phyloP scores from a whole-genome alignment of 1,139 yeast species.

The Taphrina flavorubra region DNA sequence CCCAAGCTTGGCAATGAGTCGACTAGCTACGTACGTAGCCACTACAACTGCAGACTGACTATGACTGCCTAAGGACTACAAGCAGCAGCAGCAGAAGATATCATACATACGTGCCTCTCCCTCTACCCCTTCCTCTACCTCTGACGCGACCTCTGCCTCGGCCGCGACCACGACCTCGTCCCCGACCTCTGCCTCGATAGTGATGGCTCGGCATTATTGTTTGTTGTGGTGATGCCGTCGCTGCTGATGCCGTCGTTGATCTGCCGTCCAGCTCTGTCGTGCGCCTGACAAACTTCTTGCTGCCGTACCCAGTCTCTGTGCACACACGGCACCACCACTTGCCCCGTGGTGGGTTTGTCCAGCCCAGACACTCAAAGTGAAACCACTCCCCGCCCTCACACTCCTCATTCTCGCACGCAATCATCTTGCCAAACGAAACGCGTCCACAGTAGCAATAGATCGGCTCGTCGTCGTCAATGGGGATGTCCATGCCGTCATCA shows the following conservation, averaged over 20 bases:
- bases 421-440: conserved; percentile 90
- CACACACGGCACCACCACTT: conserved; percentile 54
- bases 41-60: too few relatives aligned
- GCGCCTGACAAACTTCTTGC: conserved; percentile 8
- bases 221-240: background rate
- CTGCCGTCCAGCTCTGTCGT: background rate
- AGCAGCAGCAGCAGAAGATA: too few relatives aligned
- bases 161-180: background rate
- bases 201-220: background rate
- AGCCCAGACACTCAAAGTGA: conserved; percentile 77
- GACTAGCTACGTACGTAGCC: too few relatives aligned
- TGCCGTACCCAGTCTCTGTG: conserved; percentile 46
- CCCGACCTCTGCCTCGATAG: background rate
- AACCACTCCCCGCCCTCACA: conserved; percentile 84
- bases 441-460: conserved; percentile 83
- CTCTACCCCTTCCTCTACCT: background rate
- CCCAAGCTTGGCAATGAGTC: too few relatives aligned
- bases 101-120: too few relatives aligned
- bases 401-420: conserved; percentile 83
- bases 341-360: conserved; percentile 56
- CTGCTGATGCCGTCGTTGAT: background rate
- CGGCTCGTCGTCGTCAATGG: conserved; percentile 46
- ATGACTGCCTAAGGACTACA: too few relatives aligned
- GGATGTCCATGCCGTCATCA: conserved; percentile 27
- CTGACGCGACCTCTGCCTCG: background rate